Evolutionary conservation across 805 yeast species (phyloP).

Genomic region (Metschnikowia orientalis): DNA sequence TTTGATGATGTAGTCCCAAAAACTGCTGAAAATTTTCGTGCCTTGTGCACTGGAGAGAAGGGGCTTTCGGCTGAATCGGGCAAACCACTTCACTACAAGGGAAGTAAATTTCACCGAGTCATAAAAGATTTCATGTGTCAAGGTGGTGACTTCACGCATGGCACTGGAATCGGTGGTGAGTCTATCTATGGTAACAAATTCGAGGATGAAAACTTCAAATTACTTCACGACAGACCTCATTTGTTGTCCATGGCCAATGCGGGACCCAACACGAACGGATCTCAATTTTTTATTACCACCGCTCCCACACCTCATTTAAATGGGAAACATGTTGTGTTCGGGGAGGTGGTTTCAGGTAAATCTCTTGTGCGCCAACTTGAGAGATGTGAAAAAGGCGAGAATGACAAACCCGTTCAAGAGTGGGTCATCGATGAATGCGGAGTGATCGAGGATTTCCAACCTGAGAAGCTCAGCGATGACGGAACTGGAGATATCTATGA

Average conservation of each 20-base stretch:
- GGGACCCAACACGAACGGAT: constrained; percentile 97
- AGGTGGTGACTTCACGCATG: constrained; percentile 76
- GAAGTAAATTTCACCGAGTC: constrained; percentile 89
- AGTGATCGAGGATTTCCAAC: constrained; percentile 55
- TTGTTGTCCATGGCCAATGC: constrained; percentile 96
- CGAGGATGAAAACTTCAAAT: constrained; percentile 83
- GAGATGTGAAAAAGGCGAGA: constrained; percentile 55
- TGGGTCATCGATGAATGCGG: constrained; percentile 80
- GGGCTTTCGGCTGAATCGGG: constrained; percentile 56
- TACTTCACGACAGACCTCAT: constrained; percentile 79
- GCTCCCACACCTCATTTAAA: constrained; percentile 85
- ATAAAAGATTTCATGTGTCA: constrained; percentile 88
- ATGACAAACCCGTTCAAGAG: constrained; percentile 68
- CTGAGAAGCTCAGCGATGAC: constrained; percentile 52
- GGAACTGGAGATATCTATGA: constrained; percentile 85
- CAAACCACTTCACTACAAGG: constrained; percentile 67
- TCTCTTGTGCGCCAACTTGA: constrained; percentile 77
- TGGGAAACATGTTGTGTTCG: constrained; percentile 94
- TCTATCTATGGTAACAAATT: constrained; percentile 78
- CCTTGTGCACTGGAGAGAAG: constrained; percentile 84
- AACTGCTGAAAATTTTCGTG: constrained; percentile 86
- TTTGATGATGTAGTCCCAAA: constrained; percentile 73
- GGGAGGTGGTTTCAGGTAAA: constrained; percentile 79
- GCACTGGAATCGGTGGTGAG: constrained; percentile 92
- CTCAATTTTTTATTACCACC: constrained; percentile 95